A percentile compares a stretch with the other conserved stretches of the same genome.
These are phyloP conservation scores for Dunaliella primolecta DNA, from an alignment of 139 green algal species.

Conservation along the genomic window DNA sequence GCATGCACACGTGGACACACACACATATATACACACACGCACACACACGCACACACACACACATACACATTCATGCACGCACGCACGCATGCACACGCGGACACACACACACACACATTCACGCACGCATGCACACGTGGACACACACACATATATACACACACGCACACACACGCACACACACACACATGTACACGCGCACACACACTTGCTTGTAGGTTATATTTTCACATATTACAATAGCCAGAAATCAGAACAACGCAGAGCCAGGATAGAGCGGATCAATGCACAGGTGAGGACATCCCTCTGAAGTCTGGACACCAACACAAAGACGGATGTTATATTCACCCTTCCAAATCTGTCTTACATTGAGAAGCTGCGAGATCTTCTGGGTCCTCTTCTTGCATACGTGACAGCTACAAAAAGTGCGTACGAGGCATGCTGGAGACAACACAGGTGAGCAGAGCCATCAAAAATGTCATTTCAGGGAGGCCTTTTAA, in stretches of 20 bases:
- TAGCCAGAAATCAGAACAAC: conserved; percentile 52
- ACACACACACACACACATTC: background rate
- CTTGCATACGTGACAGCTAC: conserved; percentile 78
- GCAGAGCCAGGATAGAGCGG: conserved; percentile 81
- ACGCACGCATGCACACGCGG: background rate
- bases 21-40: background rate
- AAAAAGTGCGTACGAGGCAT: conserved; percentile 71
- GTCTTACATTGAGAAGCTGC: conserved; percentile 47
- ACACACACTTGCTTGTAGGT: background rate
- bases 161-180: background rate
- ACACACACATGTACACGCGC: background rate
- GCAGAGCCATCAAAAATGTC: background rate
- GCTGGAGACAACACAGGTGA: conserved; percentile 71
- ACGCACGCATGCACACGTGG: background rate
- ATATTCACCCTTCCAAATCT: too few relatives aligned
- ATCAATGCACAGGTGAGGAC: conserved; percentile 80
- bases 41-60: background rate
- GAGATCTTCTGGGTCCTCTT: conserved; percentile 75
- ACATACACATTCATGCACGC: background rate
- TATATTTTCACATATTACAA: conserved; percentile 9
- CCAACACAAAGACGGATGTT: too few relatives aligned
- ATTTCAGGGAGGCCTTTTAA: background rate
- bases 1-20: background rate
- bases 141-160: background rate
- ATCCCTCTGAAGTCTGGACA: too few relatives aligned